Evolutionary conservation across 495 filamentous ascomycete genomes (phyloP), one percentile per base, ranked within the genome.

Genomic region (Apiosordaria backusii): DNA sequence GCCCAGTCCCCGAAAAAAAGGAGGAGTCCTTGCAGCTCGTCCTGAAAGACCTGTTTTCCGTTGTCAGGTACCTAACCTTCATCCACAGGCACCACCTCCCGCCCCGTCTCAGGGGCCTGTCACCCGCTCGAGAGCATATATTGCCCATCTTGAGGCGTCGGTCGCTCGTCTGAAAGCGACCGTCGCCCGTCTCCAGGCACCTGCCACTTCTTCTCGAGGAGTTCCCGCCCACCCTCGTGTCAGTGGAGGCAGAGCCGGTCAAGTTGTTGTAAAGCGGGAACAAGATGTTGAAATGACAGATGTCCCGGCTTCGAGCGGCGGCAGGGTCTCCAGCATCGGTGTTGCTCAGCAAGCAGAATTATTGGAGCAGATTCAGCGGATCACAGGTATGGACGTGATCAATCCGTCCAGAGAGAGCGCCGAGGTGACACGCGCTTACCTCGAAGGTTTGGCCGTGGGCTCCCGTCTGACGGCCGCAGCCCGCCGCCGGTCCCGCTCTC

Each of bases 401-500:
- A 61, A 40, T 13, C 23, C 52, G 9, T 7, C 59, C 16, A 58
- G 21, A 6, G 52, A 50, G 52, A 68, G 63, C 9, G 40, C 63
- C 7, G 65, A 70, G 40, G 68, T 69, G 1, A 57, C 68, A 16
- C 71, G 65, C 7, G 75, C 72, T 23, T 78, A 76, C 24, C 61
- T 78, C 6, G 68, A 77, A 24, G 75, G 76, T 53, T 60, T 79
- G 5, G 72, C 70, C 9, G 27, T 72, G 15, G 76, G 76, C 5
- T 35, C 58, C 10, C 64, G 65, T 27, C 63, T 75, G 13, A n/a
- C 18, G 35, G 21, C n/a, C n/a, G 19, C n/a, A 40, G 52, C 24
- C 45, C 25, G 50, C 54, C 3, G 62, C 64, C 61, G 57, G 55
- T 59, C 29, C 18, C 57, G 25, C n/a, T 76, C 72, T 35, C 72